Evolutionary conservation across 352 stramenopile species (phyloP), one percentile per base, ranked within the genome.

Genomic region (Phytophthora sojae): DNA sequence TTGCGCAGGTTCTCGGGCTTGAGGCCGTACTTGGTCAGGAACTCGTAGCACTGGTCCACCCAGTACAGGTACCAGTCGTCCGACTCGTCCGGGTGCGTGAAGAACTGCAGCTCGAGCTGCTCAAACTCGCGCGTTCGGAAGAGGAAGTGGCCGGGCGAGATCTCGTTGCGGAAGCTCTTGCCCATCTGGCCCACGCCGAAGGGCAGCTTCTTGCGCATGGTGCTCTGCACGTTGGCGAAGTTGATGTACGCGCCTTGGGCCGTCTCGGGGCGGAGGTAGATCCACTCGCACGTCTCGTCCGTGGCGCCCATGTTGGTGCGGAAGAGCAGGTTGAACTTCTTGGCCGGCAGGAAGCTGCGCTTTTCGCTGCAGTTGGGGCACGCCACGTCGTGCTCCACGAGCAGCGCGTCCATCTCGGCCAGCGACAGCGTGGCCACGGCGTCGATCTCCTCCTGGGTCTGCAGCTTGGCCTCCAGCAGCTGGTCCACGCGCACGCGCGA

Each of bases 161-260:
- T 99, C 82, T 99, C 97, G 71, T 99, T 99, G 19, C 97, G 90
- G 77, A 99, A 99, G 57, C 96, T 97, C 75, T 99, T 99, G 66
- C 97, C 97, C 76, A 99, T 98, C 71, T 99, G 97, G 0, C 95
- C 97, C 62, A 99, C 97, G 14, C 97, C 97, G 69, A 99, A 99
- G 19, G 97, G 97, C 57, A 97, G 75, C 39, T 99, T 98, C 74
- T 92, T 89, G 35, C 97, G 83, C 73, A 94, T 94, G 5, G 93
- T 96, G 50, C 79, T 90, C 63, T 98, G 85, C 26, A 99, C 94
- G 69, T 99, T 98, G 62, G 96, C 95, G 76, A 99, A 99, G 77
- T 99, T 99, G 70, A 99, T 97, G 84, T 99, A 99, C 55, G 98
- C 98, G 19, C 97, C 97, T 66, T 99, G 98, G 8, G 98, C 98